Conservation (phyloP, 805 yeast species). For the Pachysolen tannophilus region DNA sequence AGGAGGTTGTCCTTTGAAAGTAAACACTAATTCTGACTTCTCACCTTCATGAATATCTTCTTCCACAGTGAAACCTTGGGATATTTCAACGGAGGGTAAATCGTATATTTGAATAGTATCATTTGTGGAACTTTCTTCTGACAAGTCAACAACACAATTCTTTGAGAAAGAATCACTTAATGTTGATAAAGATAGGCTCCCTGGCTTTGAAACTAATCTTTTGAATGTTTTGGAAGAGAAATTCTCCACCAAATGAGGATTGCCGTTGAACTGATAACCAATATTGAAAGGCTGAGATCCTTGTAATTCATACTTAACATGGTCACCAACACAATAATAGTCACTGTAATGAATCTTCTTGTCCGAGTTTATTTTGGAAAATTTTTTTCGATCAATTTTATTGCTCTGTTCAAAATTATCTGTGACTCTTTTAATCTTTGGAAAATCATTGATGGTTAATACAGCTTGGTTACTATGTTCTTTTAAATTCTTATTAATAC, state of each 20-base stretch:
- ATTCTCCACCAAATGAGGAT: constrained; percentile 48
- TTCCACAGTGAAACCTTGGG: constrained; percentile 65
- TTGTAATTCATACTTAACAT: constrained; percentile 62
- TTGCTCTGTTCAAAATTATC: constrained; percentile 7
- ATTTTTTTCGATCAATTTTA: background rate
- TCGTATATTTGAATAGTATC: constrained; percentile 32
- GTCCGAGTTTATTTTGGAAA: constrained; percentile 9
- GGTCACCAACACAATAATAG: constrained; percentile 89
- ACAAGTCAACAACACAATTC: constrained; percentile 60
- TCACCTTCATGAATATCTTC: constrained; percentile 94
- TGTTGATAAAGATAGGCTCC: constrained; percentile 59
- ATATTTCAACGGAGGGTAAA: constrained; percentile 70
- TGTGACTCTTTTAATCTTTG: constrained; percentile 46
- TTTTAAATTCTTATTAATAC: constrained; percentile 30
- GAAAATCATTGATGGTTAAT: constrained; percentile 68
- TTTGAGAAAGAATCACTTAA: constrained; percentile 67
- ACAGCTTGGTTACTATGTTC: constrained; percentile 32
- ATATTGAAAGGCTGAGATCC: constrained; percentile 80
- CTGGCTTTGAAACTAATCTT: constrained; percentile 77
- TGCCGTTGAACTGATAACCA: constrained; percentile 64
- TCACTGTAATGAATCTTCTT: constrained; percentile 5
- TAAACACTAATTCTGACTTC: constrained; percentile 77
- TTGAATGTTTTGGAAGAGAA: constrained; percentile 31
- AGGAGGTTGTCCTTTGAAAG: constrained; percentile 85
- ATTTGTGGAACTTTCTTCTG: constrained; percentile 26